phyloP scores from a whole-genome alignment of 805 yeast genomes.

The Kodamaea hsintzibuensis region DNA sequence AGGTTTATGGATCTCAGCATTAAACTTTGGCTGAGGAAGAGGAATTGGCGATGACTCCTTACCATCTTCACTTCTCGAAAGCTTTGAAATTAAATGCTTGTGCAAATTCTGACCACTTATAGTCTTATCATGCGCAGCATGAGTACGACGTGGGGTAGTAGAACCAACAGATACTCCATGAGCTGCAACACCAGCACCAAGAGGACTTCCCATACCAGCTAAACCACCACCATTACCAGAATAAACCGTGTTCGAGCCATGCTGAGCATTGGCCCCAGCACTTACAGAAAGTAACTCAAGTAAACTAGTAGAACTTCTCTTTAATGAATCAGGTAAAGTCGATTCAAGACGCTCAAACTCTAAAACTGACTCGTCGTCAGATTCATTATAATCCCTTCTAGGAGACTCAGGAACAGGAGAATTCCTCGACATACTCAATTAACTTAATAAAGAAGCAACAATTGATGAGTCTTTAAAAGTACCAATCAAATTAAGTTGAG shows the following conservation, averaged over 20 bases:
- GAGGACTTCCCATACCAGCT: slow-evolving; percentile 7
- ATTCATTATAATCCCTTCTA: slow-evolving; percentile 8
- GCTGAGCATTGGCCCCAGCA: slow-evolving; percentile 7
- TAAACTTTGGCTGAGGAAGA: slow-evolving; percentile 46
- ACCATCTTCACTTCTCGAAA: slow-evolving; percentile 34
- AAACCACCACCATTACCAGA: slow-evolving; percentile 6
- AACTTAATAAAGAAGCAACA: too few relatives aligned
- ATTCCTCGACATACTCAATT: background rate
- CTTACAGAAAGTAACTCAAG: slow-evolving; percentile 29
- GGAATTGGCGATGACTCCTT: slow-evolving; percentile 51
- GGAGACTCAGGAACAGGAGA: slow-evolving; percentile 2
- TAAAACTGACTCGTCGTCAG: slow-evolving; percentile 28
- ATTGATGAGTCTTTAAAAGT: too few relatives aligned
- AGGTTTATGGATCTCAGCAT: slow-evolving; percentile 50
- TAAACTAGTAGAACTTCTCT: slow-evolving; percentile 39
- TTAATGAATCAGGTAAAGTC: slow-evolving; percentile 40
- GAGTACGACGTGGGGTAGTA: slow-evolving; percentile 20
- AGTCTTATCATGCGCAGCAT: slow-evolving; percentile 4
- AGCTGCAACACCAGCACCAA: slow-evolving; percentile 8
- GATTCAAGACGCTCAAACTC: slow-evolving; percentile 46
- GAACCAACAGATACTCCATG: slow-evolving; percentile 19
- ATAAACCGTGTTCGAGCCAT: slow-evolving; percentile 7
- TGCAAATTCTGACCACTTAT: slow-evolving; percentile 17
- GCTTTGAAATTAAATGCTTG: slow-evolving; percentile 26
- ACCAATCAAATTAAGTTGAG: background rate